A percentile compares a stretch with the other conserved stretches of the same genome.
phyloP scores from a whole-genome alignment of 2,329 filamentous ascomycete genomes.

The Talaromyces sp. region DNA sequence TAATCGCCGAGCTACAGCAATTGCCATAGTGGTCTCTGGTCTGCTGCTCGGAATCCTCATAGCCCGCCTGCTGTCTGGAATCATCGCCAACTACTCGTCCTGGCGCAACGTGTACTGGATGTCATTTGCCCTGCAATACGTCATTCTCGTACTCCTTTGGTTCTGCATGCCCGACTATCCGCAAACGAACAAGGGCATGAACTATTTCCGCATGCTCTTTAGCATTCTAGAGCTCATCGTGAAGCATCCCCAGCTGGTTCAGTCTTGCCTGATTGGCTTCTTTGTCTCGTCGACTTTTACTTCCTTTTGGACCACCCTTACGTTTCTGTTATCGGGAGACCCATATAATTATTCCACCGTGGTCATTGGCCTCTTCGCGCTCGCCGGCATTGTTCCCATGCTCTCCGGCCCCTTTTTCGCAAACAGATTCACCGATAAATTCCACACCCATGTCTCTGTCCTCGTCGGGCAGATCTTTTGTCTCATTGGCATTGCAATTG shows the following conservation, averaged over 20 bases:
- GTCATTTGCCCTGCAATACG: constrained; percentile 64
- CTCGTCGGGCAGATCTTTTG: constrained; percentile 58
- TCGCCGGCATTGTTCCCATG: constrained; percentile 71
- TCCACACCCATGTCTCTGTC: constrained; percentile 64
- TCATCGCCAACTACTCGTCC: constrained; percentile 66
- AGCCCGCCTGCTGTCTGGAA: constrained; percentile 69
- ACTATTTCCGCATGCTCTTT: constrained; percentile 62
- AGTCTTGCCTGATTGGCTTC: constrained; percentile 64
- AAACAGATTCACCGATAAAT: constrained; percentile 64
- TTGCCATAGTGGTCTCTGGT: constrained; percentile 72
- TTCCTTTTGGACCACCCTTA: constrained; percentile 69
- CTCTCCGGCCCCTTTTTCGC: constrained; percentile 65
- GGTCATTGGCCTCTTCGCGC: constrained; percentile 70
- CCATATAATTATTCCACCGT: constrained; percentile 66
- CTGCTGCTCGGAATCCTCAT: constrained; percentile 71
- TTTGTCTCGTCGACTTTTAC: constrained; percentile 60
- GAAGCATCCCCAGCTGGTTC: constrained; percentile 64
- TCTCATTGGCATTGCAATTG: constrained; percentile 59
- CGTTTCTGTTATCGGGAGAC: constrained; percentile 67
- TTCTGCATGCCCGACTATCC: constrained; percentile 79
- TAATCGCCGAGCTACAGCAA: constrained; percentile 61
- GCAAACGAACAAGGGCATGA: constrained; percentile 61
- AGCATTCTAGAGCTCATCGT: constrained; percentile 61
- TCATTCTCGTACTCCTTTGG: constrained; percentile 63
- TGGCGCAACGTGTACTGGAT: constrained; percentile 82